These are phyloP conservation scores for Didymella sp. DNA, from an alignment of 2,329 filamentous ascomycete species.

Conservation along the genomic window DNA sequence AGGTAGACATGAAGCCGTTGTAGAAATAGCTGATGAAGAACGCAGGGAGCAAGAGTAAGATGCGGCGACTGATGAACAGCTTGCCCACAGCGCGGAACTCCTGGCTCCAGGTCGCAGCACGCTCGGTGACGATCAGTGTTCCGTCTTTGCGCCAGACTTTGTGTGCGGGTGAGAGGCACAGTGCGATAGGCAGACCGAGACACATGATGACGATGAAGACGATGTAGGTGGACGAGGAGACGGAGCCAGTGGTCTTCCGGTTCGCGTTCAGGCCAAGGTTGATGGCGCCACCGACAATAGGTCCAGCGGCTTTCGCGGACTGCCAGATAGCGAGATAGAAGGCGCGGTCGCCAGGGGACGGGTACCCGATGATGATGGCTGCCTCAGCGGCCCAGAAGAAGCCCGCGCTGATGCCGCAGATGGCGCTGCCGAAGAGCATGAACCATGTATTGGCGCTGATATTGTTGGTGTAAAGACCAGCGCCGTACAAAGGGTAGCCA, in stretches of 20 bases:
- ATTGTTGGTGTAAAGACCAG: constrained; percentile 52
- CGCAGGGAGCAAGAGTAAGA: constrained; percentile 43
- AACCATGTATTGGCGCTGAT: constrained; percentile 50
- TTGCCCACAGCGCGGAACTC: constrained; percentile 44
- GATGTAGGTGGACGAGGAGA: constrained; percentile 53
- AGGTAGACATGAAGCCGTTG: constrained; percentile 48
- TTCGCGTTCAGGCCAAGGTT: constrained; percentile 57
- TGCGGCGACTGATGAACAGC: constrained; percentile 41
- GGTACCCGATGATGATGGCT: constrained; percentile 53
- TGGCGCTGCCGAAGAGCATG: constrained; percentile 48
- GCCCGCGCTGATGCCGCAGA: constrained; percentile 51
- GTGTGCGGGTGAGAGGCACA: constrained; percentile 55
- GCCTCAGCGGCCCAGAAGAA: constrained; percentile 55
- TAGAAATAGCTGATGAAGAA: constrained; percentile 51
- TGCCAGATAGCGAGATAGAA: constrained; percentile 49
- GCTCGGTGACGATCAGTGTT: constrained; percentile 40
- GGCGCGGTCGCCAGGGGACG: constrained; percentile 45
- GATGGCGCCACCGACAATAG: constrained; percentile 60
- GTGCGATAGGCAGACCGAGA: constrained; percentile 52
- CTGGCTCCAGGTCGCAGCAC: constrained; percentile 31
- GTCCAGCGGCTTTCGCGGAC: constrained; percentile 44
- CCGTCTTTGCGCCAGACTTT: constrained; percentile 56
- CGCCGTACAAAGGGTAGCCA: constrained; percentile 53
- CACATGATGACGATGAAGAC: constrained; percentile 59
- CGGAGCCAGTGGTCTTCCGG: constrained; percentile 48